Conservation (phyloP, 1,284 basidiomycete genomes). For the Rhizopogon parksii region DNA sequence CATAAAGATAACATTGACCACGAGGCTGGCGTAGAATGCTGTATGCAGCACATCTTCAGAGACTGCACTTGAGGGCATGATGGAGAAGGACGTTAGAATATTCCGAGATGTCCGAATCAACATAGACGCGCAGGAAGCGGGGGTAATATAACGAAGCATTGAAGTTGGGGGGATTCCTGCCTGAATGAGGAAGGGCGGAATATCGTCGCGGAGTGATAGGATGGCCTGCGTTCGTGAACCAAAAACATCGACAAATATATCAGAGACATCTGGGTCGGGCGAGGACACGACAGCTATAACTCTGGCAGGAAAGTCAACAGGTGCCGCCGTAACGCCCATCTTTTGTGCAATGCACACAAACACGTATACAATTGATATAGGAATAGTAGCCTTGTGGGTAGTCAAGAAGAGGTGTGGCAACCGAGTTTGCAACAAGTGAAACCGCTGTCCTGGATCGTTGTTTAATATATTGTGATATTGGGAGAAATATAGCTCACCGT, state of each 20-base stretch:
- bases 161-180: slow-evolving; percentile 22
- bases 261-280: slow-evolving; percentile 26
- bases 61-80: slow-evolving; percentile 14
- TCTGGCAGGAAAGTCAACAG: slow-evolving; percentile 48
- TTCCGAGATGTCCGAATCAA: slow-evolving; percentile 35
- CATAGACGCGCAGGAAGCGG: slow-evolving; percentile 34
- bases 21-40: slow-evolving; percentile 27
- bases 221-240: slow-evolving; percentile 30
- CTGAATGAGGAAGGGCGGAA: slow-evolving; percentile 25
- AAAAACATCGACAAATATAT: slow-evolving; percentile 45
- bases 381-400: slow-evolving; percentile 42
- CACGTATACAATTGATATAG: slow-evolving; percentile 54
- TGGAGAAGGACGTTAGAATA: slow-evolving; percentile 29
- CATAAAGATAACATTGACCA: slow-evolving; percentile 27
- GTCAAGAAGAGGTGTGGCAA: slow-evolving; percentile 57
- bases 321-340: slow-evolving; percentile 44
- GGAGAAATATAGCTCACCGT: slow-evolving; percentile 23
- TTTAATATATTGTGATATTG: background rate
- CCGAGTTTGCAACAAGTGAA: slow-evolving; percentile 41
- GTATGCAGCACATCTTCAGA: slow-evolving; percentile 25
- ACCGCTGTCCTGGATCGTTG: slow-evolving; percentile 19
- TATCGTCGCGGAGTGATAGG: slow-evolving; percentile 28
- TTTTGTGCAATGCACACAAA: slow-evolving; percentile 49
- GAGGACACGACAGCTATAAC: slow-evolving; percentile 45
- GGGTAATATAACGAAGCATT: slow-evolving; percentile 21